phyloP scores from a whole-genome alignment of 129 eudicot species.

The Logfia minima region DNA sequence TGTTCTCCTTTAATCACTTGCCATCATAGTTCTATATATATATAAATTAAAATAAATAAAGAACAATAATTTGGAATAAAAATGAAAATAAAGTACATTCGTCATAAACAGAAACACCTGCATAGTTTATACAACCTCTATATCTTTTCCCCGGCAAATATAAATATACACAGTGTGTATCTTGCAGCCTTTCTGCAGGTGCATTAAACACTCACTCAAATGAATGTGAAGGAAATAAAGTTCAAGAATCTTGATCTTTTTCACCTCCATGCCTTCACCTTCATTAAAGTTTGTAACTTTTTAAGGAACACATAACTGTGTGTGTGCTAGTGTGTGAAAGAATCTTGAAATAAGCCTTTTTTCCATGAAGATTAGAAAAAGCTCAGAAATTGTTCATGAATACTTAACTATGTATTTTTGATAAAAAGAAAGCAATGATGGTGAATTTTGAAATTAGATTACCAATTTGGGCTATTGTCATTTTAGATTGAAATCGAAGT shows the following conservation, averaged over 20 bases:
- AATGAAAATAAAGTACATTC: constrained; percentile 2
- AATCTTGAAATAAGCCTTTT: constrained; percentile 20
- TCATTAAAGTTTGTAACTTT: constrained; percentile 30
- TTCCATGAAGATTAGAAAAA: background rate
- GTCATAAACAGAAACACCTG: constrained; percentile 32
- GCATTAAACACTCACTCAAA: constrained; percentile 39
- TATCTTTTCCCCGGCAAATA: constrained; percentile 24
- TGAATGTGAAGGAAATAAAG: constrained; percentile 31
- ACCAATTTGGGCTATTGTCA: constrained; percentile 24
- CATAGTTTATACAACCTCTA: constrained; percentile 16
- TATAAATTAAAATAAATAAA: background rate
- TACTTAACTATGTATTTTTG: constrained; percentile 2
- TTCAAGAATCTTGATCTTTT: constrained; percentile 23
- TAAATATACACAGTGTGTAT: constrained; percentile 26
- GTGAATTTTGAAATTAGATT: background rate
- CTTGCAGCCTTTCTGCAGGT: constrained; percentile 35
- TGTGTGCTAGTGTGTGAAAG: background rate
- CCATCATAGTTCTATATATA: no score
- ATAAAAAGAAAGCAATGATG: constrained; percentile 4
- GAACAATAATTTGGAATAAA: background rate
- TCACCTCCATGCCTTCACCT: constrained; percentile 28
- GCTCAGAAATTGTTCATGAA: constrained; percentile 12
- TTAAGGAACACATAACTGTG: constrained; percentile 17
- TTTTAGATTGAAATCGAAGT: constrained; percentile 32
- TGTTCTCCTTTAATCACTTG: no score